Evolutionary conservation across 805 yeast species (phyloP).

Genomic region (Cyberlindnera lachancei): DNA sequence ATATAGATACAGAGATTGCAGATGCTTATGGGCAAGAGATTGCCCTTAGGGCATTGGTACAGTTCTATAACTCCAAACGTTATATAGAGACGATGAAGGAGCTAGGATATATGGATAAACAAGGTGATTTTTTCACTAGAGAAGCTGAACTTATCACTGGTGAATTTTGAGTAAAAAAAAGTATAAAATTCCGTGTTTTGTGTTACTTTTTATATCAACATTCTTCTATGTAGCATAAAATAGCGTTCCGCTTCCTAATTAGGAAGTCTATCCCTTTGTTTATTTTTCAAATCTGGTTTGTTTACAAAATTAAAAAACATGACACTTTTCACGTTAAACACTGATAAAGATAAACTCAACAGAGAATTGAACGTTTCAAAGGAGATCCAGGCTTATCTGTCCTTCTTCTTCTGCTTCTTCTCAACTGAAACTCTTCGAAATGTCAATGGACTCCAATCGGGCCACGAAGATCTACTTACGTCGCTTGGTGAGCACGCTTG

Average conservation of each 20-base stretch:
- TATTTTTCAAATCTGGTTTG: no score
- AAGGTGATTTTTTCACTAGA: conserved; percentile 34
- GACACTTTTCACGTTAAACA: no score
- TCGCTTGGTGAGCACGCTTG: conserved; percentile 13
- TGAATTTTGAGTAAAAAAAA: neutral
- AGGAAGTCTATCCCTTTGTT: conserved; percentile 6
- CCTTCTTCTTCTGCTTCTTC: no score
- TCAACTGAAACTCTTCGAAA: neutral
- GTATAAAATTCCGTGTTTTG: neutral
- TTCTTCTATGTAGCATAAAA: neutral
- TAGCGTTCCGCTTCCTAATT: neutral
- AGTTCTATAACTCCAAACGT: conserved; percentile 61
- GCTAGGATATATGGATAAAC: conserved; percentile 45
- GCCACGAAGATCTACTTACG: conserved; percentile 9
- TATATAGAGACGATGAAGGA: conserved; percentile 45
- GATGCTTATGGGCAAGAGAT: conserved; percentile 81
- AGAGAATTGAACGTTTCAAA: no score
- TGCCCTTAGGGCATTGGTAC: conserved; percentile 71
- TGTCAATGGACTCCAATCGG: conserved; percentile 1
- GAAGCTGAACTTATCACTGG: conserved; percentile 27
- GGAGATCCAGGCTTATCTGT: no score
- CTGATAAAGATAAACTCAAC: no score
- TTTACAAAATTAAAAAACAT: conserved; percentile 5
- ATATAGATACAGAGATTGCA: conserved; percentile 64
- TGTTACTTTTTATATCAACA: no score